Conservation (phyloP, 75 land plant species). For the Pseudotsuga menziesii region DNA sequence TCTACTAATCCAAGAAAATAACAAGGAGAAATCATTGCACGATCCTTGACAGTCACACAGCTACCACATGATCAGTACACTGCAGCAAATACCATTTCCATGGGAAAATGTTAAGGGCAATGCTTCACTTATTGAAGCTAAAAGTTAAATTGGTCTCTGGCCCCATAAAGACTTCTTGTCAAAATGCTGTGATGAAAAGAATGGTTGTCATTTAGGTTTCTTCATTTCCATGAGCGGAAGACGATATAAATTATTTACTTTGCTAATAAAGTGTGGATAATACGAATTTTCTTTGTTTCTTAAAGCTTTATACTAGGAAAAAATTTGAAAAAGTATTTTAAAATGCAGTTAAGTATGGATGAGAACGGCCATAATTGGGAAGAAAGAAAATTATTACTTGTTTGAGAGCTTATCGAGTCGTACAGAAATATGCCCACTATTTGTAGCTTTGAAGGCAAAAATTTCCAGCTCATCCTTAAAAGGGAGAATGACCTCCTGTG, state of each 20-base stretch:
- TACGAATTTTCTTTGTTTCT: neutral
- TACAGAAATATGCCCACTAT: constrained; percentile 61
- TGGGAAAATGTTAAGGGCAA: neutral
- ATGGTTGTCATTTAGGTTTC: neutral
- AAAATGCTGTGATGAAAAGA: neutral
- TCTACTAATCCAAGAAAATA: neutral
- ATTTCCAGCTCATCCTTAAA: constrained; percentile 47
- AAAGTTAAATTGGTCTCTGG: neutral
- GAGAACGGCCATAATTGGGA: neutral
- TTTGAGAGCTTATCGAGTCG: constrained; percentile 85
- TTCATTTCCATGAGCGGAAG: neutral
- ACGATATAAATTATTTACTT: neutral
- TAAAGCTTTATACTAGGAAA: neutral
- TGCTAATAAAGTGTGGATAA: neutral
- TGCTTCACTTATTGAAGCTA: neutral
- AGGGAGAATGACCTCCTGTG: constrained; percentile 45
- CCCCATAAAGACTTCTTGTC: too few relatives aligned
- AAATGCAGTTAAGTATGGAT: neutral
- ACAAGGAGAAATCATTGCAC: neutral
- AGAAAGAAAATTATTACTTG: constrained; percentile 37
- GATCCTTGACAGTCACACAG: neutral
- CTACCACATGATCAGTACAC: neutral
- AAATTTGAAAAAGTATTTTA: neutral
- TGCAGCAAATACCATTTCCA: neutral
- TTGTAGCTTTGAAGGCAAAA: constrained; percentile 75